Percentiles rank a stretch among this genome's conserved stretches.
Conservation (phyloP, 2,329 filamentous ascomycete species). For the Nemania sp. region DNA sequence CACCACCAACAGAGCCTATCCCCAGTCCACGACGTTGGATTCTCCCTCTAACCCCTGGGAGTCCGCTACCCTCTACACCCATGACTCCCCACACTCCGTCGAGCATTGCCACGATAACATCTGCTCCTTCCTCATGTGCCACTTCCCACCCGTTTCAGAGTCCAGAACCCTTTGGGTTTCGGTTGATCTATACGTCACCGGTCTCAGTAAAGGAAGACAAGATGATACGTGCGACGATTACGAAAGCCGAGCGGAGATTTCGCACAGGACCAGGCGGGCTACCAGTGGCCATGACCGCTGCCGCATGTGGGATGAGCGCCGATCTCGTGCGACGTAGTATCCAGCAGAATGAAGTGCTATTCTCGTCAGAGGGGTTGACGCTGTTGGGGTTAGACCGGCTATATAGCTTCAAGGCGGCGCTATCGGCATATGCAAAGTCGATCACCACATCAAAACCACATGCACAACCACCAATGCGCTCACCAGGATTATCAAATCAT, state of each 20-base stretch:
- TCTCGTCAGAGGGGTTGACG: conserved; percentile 69
- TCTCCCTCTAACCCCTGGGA: conserved; percentile 54
- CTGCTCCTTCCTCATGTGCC: conserved; percentile 41
- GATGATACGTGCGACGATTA: conserved; percentile 61
- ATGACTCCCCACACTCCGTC: conserved; percentile 62
- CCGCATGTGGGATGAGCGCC: conserved; percentile 60
- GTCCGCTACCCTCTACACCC: conserved; percentile 62
- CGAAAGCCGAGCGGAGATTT: conserved; percentile 66
- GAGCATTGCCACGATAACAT: conserved; percentile 54
- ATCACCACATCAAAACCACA: conserved; percentile 32
- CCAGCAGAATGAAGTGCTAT: conserved; percentile 70
- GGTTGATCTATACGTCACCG: conserved; percentile 62
- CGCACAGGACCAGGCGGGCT: conserved; percentile 51
- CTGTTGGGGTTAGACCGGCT: conserved; percentile 71
- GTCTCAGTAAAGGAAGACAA: conserved; percentile 62
- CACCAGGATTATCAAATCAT: conserved; percentile 47
- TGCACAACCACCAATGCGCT: conserved; percentile 40
- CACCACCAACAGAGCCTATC: conserved; percentile 38
- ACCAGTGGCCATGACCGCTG: conserved; percentile 57
- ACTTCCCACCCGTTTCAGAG: conserved; percentile 33
- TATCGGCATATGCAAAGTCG: conserved; percentile 67
- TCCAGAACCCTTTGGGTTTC: conserved; percentile 58
- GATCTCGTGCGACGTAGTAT: conserved; percentile 68
- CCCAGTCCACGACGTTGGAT: conserved; percentile 47
- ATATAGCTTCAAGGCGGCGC: conserved; percentile 73